These are phyloP conservation scores for Melampsora abietis-canadensis DNA, from an alignment of 1,284 basidiomycete species.

Conservation along the genomic window DNA sequence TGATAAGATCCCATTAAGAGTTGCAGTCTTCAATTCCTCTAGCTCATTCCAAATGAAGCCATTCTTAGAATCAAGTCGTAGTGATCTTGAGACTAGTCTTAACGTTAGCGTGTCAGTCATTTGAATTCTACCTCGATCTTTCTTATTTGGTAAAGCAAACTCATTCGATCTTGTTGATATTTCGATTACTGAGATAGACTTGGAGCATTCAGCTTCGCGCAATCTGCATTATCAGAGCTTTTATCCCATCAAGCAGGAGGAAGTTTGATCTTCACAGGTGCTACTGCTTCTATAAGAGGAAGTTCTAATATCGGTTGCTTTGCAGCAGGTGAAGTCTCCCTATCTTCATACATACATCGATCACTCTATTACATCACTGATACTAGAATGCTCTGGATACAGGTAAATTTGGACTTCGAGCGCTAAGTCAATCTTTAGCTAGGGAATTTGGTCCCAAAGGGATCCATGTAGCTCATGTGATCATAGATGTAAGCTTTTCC, in stretches of 20 bases:
- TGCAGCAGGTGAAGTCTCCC: constrained; percentile 17
- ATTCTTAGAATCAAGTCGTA: not conserved
- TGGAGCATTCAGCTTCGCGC: constrained; percentile 6
- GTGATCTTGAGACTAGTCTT: not conserved
- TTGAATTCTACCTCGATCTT: not conserved
- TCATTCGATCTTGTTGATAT: not conserved
- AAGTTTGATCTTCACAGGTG: constrained; percentile 31
- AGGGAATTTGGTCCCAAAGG: constrained; percentile 47
- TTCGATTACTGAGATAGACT: not conserved
- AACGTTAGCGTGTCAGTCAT: constrained; percentile 7
- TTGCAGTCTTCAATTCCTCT: constrained; percentile 4
- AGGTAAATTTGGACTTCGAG: constrained; percentile 47
- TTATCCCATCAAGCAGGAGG: constrained; percentile 1
- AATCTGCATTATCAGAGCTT: constrained; percentile 1
- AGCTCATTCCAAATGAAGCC: constrained; percentile 1
- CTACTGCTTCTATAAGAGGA: constrained; percentile 47
- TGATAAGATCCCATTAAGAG: not conserved
- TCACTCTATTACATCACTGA: not conserved
- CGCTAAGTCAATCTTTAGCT: constrained; percentile 46
- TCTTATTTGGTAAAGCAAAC: too few species aligned
- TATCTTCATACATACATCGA: not conserved
- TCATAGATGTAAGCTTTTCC: constrained; percentile 46
- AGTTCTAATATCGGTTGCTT: constrained; percentile 46
- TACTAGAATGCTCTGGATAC: not conserved
- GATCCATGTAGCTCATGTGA: constrained; percentile 47